These are phyloP conservation scores for Dichomitus squalens DNA, from an alignment of 1,284 basidiomycete species.

Conservation along the genomic window DNA sequence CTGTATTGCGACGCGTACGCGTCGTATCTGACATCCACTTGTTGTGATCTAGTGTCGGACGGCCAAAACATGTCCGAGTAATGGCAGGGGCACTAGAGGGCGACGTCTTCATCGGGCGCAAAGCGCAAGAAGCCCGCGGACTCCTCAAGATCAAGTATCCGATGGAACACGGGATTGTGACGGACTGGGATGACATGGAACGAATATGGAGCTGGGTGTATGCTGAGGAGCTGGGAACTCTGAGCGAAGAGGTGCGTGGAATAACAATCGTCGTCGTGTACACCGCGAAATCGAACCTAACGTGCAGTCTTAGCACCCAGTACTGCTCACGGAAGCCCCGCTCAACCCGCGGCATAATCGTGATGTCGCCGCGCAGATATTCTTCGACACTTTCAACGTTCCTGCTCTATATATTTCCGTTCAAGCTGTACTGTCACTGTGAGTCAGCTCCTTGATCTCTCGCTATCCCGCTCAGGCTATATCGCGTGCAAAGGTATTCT, in stretches of 20 bases:
- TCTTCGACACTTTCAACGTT: conserved; percentile 99
- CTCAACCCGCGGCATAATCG: conserved; percentile 94
- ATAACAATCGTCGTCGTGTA: conserved; percentile 16
- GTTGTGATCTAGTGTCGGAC: conserved; percentile 70
- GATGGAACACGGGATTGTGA: conserved; percentile 95
- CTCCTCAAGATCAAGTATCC: conserved; percentile 97
- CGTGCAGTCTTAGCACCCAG: conserved; percentile 78
- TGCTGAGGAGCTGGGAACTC: conserved; percentile 89
- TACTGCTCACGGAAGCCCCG: conserved; percentile 92
- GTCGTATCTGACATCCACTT: conserved; percentile 26
- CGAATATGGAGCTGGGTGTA: conserved; percentile 98
- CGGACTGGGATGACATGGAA: conserved; percentile 99
- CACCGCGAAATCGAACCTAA: background rate
- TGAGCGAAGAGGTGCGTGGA: conserved; percentile 88
- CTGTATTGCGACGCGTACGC: conserved; percentile 28
- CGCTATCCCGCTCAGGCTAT: background rate
- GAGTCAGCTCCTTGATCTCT: conserved; percentile 34
- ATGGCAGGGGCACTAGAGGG: conserved; percentile 96
- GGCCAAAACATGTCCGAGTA: conserved; percentile 94
- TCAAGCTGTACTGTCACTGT: conserved; percentile 97
- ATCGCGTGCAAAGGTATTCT: conserved; percentile 75
- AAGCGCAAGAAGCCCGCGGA: conserved; percentile 92
- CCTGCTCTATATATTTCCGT: conserved; percentile 97
- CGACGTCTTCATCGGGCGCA: conserved; percentile 90
- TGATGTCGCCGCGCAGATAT: conserved; percentile 95